These are phyloP conservation scores for Aspergillus campestris DNA, from an alignment of 495 filamentous ascomycete genomes.

Conservation along the genomic window DNA sequence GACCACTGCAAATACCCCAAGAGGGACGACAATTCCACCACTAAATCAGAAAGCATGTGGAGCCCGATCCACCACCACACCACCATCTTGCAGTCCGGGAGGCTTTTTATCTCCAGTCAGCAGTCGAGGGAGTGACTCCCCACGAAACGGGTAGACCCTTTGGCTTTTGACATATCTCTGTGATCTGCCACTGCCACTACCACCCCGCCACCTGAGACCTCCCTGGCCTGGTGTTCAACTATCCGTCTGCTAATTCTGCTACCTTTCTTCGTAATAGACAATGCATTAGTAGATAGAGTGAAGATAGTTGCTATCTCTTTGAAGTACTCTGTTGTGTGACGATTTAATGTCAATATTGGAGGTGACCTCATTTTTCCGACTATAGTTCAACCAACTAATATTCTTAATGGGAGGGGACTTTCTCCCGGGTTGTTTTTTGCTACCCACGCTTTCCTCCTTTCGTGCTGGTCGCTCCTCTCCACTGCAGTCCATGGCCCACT, in stretches of 20 bases:
- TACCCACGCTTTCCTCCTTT: constrained; percentile 12
- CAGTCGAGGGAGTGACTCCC: constrained; percentile 8
- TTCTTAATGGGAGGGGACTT: background rate
- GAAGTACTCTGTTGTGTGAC: constrained; percentile 17
- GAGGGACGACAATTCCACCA: constrained; percentile 3
- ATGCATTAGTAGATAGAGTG: too few species aligned
- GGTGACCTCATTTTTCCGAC: constrained; percentile 4
- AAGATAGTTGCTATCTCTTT: constrained; percentile 1
- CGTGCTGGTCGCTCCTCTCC: constrained; percentile 7
- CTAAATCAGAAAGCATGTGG: constrained; percentile 8
- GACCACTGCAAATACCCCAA: background rate
- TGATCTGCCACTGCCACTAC: constrained; percentile 23
- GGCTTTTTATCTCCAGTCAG: constrained; percentile 9
- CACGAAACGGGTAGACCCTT: constrained; percentile 33
- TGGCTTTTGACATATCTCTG: constrained; percentile 24
- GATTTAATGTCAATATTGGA: too few species aligned
- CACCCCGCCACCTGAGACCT: constrained; percentile 19
- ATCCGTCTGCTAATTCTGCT: too few species aligned
- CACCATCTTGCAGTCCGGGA: constrained; percentile 1
- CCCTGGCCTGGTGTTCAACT: too few species aligned
- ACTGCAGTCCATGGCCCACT: too few species aligned
- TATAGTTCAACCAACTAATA: too few species aligned
- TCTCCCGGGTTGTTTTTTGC: constrained; percentile 7
- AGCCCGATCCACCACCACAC: constrained; percentile 4
- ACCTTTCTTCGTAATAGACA: too few species aligned